Base-by-base conservation (phyloP, 805 yeast species). In the Isabelozyma heimii region DNA sequence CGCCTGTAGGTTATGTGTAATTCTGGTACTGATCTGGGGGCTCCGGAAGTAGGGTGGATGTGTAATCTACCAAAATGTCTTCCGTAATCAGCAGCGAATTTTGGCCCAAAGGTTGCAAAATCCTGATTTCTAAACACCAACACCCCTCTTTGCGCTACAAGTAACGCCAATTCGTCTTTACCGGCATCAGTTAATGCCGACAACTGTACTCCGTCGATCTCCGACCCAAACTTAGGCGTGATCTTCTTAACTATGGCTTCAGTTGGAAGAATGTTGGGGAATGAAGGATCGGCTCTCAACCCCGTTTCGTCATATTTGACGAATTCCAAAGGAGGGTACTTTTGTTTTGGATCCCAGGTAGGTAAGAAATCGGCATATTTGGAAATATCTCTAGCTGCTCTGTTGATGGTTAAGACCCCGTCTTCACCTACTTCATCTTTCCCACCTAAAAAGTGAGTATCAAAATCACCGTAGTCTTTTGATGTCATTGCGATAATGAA, bases 1-100 rank as follows among this genome's bases (percentile, higher is more conserved):
- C 78, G 65, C 57, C 87, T 73, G 65, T 80, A 83, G 16, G 84
- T 81, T 35, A 84, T 68, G 54, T 84, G 89, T 52, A 85, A 75
- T 50, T 83, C 83, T 4, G 87, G 85, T 52, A 69, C 70, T 8
- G 88, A 85, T 52, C 67, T 70, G 30, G 87, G 90, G 13, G 87
- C 83, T 24, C 91, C 90, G 10, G 87, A 81, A 10, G 88, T 82
- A 42, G 89, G 89, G 61, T 87, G 91, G 50, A 84, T 76, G 65
- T 87, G 91, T 51, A 82, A 74, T 33, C 83, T 82, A 30, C 92
- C 91, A 61, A 82, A 87, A 61, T 85, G 80, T 43, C 66, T 68
- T 44, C 87, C 89, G 66, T 74, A 83, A 37, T 84, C 72, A 26
- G 71, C 78, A 26, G 66, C 78, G 53, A 73, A 77, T 27, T 68